Evolutionary conservation across 2,329 filamentous ascomycete species (phyloP).

Genomic region (Trichoderma sp.): DNA sequence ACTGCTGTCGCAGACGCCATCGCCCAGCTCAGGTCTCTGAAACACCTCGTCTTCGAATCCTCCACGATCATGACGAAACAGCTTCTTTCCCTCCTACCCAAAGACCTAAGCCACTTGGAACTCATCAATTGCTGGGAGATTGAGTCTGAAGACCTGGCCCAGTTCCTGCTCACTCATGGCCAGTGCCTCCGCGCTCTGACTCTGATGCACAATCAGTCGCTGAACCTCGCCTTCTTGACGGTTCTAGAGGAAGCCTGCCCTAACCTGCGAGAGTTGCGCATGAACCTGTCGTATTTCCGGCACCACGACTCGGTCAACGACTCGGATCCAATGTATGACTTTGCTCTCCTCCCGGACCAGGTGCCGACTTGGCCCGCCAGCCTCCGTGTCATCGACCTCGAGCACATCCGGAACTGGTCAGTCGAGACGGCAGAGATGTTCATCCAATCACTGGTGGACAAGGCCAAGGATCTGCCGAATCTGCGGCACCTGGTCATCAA

Average conservation of each 20-base stretch:
- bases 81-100: constrained; percentile 70
- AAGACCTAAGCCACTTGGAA: constrained; percentile 66
- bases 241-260: constrained; percentile 69
- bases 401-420: constrained; percentile 75
- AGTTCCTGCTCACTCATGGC: constrained; percentile 70
- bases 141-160: constrained; percentile 64
- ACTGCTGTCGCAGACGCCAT: constrained; percentile 42
- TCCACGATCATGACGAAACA: constrained; percentile 70
- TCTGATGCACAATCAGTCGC: constrained; percentile 76
- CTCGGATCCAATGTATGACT: constrained; percentile 72
- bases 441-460: constrained; percentile 75
- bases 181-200: constrained; percentile 66
- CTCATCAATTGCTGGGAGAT: constrained; percentile 80
- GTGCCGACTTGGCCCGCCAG: constrained; percentile 76
- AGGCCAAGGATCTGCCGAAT: constrained; percentile 64
- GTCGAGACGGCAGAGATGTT: constrained; percentile 72
- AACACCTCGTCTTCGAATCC: constrained; percentile 71
- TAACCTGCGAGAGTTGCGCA: constrained; percentile 66
- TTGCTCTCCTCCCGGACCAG: constrained; percentile 64
- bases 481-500: constrained; percentile 73
- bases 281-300: constrained; percentile 80
- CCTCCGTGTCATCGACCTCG: constrained; percentile 71
- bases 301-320: constrained; percentile 69
- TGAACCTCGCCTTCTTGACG: constrained; percentile 75
- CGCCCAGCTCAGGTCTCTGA: constrained; percentile 60